These are phyloP conservation scores for Picochlorum sp. DNA, from an alignment of 139 green algal genomes.

Conservation along the genomic window DNA sequence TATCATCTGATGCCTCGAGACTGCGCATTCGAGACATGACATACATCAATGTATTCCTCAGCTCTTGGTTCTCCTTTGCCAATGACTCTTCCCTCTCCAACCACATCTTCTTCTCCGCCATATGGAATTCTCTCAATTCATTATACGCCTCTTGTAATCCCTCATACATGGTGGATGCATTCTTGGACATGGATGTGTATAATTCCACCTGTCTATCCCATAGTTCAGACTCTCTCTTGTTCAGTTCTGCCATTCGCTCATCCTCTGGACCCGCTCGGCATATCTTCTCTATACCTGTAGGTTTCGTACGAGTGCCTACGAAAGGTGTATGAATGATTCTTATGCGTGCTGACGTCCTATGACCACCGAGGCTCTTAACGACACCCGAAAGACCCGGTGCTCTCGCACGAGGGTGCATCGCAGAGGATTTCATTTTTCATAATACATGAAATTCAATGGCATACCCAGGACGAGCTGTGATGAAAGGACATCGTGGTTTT, in stretches of 20 bases:
- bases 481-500: too few species aligned
- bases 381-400: too few species aligned
- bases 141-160: slow-evolving; percentile 6
- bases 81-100: slow-evolving; percentile 11
- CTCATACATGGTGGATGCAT: slow-evolving; percentile 5
- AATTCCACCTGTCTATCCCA: slow-evolving; percentile 16
- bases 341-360: too few species aligned
- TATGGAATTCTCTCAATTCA: slow-evolving; percentile 10
- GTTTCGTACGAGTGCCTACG: too few species aligned
- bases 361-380: too few species aligned
- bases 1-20: not conserved
- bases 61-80: slow-evolving; percentile 17
- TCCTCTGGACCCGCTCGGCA: too few species aligned
- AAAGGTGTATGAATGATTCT: too few species aligned
- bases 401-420: too few species aligned
- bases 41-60: slow-evolving; percentile 23
- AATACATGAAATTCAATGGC: too few species aligned
- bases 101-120: slow-evolving; percentile 11
- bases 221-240: slow-evolving; percentile 24
- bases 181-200: not conserved
- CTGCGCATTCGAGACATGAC: not conserved
- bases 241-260: not conserved
- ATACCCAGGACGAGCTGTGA: too few species aligned
- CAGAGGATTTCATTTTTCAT: too few species aligned
- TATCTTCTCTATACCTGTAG: too few species aligned